phyloP scores from a whole-genome alignment of 257 asterid species.

The Gynochthodes officinalis region DNA sequence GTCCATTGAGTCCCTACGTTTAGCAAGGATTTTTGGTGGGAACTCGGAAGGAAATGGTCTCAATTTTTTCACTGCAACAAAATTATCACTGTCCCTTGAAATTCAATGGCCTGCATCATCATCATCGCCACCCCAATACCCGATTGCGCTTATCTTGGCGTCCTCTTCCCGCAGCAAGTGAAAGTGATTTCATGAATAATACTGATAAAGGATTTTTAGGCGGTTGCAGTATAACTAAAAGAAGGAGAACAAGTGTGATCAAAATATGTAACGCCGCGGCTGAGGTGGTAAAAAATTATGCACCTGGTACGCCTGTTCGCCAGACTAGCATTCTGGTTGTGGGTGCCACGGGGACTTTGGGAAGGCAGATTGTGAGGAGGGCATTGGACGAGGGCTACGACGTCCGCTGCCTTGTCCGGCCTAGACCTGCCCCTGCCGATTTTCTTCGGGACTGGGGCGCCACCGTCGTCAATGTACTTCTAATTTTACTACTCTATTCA shows the following conservation, averaged over 20 bases:
- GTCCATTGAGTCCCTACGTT: too few relatives aligned
- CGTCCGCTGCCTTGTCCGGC: slow-evolving; percentile 90
- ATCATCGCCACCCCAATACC: neutral
- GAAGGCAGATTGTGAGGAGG: slow-evolving; percentile 91
- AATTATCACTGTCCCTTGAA: neutral
- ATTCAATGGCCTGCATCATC: neutral
- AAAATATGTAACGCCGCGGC: slow-evolving; percentile 21
- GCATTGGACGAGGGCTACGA: slow-evolving; percentile 96
- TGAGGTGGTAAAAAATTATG: slow-evolving; percentile 57
- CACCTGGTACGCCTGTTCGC: slow-evolving; percentile 91
- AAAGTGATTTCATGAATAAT: too few relatives aligned
- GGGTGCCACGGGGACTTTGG: slow-evolving; percentile 96
- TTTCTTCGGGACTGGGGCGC: slow-evolving; percentile 99
- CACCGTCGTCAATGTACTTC: slow-evolving; percentile 92
- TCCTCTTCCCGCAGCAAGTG: neutral
- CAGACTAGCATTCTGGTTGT: slow-evolving; percentile 88
- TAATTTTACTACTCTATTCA: too few relatives aligned
- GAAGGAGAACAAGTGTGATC: slow-evolving; percentile 15
- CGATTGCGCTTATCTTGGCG: neutral
- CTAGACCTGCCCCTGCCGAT: slow-evolving; percentile 99
- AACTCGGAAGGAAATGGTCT: too few relatives aligned
- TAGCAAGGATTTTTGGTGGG: too few relatives aligned
- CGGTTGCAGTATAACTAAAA: slow-evolving; percentile 26
- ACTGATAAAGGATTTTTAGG: too few relatives aligned
- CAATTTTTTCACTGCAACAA: neutral